phyloP scores from a whole-genome alignment of 768 basidiomycete genomes.

The Myochromella boudieri region DNA sequence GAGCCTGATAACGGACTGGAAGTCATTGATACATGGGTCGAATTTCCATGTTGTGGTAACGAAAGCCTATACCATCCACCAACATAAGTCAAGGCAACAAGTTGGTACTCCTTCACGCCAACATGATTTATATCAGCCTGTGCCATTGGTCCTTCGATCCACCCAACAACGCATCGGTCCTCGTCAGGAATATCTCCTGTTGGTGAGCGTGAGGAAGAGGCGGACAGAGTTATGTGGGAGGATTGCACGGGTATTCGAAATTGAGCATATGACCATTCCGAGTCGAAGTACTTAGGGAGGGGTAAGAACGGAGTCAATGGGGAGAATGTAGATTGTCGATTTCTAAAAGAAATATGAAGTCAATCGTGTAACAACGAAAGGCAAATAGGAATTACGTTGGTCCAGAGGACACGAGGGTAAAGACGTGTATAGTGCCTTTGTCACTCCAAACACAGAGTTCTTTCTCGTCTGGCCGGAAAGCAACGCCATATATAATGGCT shows the following conservation, averaged over 20 bases:
- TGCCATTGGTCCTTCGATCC: conserved; percentile 62
- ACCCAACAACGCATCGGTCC: conserved; percentile 85
- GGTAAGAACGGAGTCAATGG: conserved; percentile 78
- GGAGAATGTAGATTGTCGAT: conserved; percentile 83
- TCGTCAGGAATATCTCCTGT: conserved; percentile 69
- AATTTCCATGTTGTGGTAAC: conserved; percentile 40
- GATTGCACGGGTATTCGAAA: conserved; percentile 87
- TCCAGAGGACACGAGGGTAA: conserved; percentile 68
- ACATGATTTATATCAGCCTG: conserved; percentile 24
- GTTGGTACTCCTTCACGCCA: conserved; percentile 58
- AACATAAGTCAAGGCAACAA: conserved; percentile 82
- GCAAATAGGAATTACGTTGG: conserved; percentile 49
- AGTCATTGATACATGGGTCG: conserved; percentile 21
- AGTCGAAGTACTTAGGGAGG: conserved; percentile 88
- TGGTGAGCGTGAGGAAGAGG: conserved; percentile 54
- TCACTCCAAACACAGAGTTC: conserved; percentile 93
- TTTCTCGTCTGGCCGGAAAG: conserved; percentile 82
- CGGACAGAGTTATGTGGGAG: conserved; percentile 75
- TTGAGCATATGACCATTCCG: conserved; percentile 96
- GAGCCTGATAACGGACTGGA: conserved; percentile 29
- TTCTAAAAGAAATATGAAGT: conserved; percentile 40
- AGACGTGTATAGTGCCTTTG: conserved; percentile 92
- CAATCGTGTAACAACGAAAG: neutral
- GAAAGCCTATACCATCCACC: conserved; percentile 93
- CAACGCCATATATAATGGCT: conserved; percentile 88